Conservation (phyloP, 805 yeast species). For the Candida chauliodis region DNA sequence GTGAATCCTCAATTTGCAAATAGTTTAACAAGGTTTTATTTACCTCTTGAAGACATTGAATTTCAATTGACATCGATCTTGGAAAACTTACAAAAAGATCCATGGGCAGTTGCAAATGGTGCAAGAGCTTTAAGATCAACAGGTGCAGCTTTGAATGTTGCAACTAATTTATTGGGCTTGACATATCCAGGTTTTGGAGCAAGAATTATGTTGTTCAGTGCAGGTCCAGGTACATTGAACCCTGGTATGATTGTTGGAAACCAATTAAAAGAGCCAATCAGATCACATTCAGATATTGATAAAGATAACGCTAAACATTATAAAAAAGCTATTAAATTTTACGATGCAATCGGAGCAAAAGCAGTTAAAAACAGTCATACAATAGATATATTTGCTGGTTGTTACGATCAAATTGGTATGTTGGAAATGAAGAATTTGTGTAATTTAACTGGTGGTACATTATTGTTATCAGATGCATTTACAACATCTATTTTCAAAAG, state of each 20-base stretch:
- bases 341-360: conserved; percentile 68
- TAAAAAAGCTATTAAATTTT: conserved; percentile 80
- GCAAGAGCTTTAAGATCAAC: conserved; percentile 87
- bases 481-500: conserved; percentile 93
- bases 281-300: conserved; percentile 97
- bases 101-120: conserved; percentile 85
- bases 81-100: conserved; percentile 73
- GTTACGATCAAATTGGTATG: conserved; percentile 94
- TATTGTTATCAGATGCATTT: conserved; percentile 87
- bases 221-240: conserved; percentile 91
- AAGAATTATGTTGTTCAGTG: conserved; percentile 83
- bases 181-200: conserved; percentile 84
- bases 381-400: conserved; percentile 89
- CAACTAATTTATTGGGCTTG: conserved; percentile 76
- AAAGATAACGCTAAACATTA: conserved; percentile 83
- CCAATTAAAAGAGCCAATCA: conserved; percentile 89
- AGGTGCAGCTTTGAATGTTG: conserved; percentile 87
- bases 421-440: conserved; percentile 87
- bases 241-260: conserved; percentile 94
- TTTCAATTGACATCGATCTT: conserved; percentile 75
- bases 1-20: conserved; percentile 23
- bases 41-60: conserved; percentile 76
- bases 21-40: conserved; percentile 57
- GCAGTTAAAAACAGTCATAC: conserved; percentile 73
- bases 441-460: conserved; percentile 84